phyloP scores from a whole-genome alignment of 1,284 basidiomycete species.

The Trametes pubescens region DNA sequence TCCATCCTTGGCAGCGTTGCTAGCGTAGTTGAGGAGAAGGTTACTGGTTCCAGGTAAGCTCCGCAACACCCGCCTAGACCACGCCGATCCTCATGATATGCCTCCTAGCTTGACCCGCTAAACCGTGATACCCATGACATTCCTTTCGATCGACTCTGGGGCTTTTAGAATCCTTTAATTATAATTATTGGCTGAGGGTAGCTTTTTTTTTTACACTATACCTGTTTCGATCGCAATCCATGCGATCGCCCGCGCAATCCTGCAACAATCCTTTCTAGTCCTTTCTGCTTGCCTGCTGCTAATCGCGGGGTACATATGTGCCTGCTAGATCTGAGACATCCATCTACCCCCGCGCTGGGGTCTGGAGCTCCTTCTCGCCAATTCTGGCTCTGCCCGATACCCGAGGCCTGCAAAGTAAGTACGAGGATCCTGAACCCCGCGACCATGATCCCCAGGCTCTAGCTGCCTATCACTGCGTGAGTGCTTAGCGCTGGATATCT shows the following conservation, averaged over 20 bases:
- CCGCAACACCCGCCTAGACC: background rate
- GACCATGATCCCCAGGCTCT: too few relatives aligned
- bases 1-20: constrained; percentile 14
- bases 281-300: constrained; percentile 2
- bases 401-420: background rate
- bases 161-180: constrained; percentile 23
- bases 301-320: background rate
- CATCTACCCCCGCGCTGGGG: background rate
- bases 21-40: constrained; percentile 22
- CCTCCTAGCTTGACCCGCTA: constrained; percentile 13
- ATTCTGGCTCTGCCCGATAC: background rate
- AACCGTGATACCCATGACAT: constrained; percentile 12
- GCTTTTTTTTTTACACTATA: constrained; percentile 19
- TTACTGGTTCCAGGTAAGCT: constrained; percentile 25
- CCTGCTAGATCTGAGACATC: background rate
- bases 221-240: constrained; percentile 24
- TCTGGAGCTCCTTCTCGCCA: background rate
- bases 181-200: constrained; percentile 32
- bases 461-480: too few relatives aligned
- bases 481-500: too few relatives aligned
- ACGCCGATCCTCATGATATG: background rate
- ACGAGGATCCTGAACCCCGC: too few relatives aligned
- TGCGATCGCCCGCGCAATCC: constrained; percentile 27
- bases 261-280: too few relatives aligned
- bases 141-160: constrained; percentile 28